Evolutionary conservation across 2,329 filamentous ascomycete genomes (phyloP).

Genomic region (Trichocomaceae sp.): DNA sequence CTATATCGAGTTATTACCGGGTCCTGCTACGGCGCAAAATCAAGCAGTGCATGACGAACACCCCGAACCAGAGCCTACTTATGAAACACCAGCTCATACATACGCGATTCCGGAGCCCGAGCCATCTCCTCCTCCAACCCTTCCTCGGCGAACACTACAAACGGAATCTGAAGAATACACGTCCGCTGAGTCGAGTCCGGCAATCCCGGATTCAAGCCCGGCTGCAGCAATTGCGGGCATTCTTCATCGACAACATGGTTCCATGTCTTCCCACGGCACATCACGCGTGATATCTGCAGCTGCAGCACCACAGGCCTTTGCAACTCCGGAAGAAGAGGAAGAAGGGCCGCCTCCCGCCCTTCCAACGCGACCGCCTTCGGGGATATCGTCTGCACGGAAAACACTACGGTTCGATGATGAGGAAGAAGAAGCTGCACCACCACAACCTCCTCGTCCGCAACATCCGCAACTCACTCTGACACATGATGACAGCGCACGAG

Average conservation of each 20-base stretch:
- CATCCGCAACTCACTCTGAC: constrained; percentile 41
- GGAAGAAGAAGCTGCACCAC: constrained; percentile 32
- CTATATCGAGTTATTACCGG: constrained; percentile 71
- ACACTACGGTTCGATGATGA: constrained; percentile 3
- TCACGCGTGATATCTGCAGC: constrained; percentile 29
- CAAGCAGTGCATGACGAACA: constrained; percentile 21
- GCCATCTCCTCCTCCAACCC: constrained; percentile 8
- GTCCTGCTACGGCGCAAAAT: constrained; percentile 9
- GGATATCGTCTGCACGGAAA: constrained; percentile 50
- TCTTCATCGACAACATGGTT: constrained; percentile 35
- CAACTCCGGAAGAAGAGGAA: constrained; percentile 62
- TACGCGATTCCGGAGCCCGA: constrained; percentile 18
- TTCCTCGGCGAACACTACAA: constrained; percentile 15
- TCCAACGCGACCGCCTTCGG: constrained; percentile 56
- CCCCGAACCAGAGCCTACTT: constrained; percentile 38
- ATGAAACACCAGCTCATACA: constrained; percentile 8
- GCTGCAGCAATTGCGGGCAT: constrained; percentile 50
- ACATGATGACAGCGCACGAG: constrained; percentile 31
- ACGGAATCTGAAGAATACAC: constrained; percentile 18
- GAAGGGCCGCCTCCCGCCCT: constrained; percentile 51
- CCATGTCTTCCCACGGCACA: constrained; percentile 23
- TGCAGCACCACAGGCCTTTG: constrained; percentile 40
- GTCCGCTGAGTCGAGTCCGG: constrained; percentile 29
- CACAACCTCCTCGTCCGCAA: constrained; percentile 42
- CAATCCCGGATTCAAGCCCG: constrained; percentile 45